These are phyloP conservation scores for Avena atlantica DNA, from an alignment of 176 grass and related monocot species.

Conservation along the genomic window DNA sequence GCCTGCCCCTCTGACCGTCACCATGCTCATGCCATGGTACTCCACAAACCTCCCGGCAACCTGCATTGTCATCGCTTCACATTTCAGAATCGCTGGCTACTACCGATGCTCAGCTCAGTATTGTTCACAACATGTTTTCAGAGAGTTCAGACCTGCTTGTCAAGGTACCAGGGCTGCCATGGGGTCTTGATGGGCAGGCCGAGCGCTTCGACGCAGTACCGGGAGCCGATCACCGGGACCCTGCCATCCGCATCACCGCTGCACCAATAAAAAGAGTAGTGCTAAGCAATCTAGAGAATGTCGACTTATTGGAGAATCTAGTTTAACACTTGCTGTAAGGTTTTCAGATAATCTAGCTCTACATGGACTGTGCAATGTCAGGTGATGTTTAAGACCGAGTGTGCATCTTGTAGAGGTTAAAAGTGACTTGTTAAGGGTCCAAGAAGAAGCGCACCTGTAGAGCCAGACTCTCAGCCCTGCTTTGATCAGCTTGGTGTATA, in stretches of 20 bases:
- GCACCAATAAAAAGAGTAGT: conserved; percentile 25
- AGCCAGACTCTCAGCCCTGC: conserved; percentile 82
- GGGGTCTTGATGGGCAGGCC: conserved; percentile 56
- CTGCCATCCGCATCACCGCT: conserved; percentile 82
- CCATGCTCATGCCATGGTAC: conserved; percentile 77
- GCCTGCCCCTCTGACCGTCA: conserved; percentile 76
- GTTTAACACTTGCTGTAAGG: not conserved
- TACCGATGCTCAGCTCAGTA: not conserved
- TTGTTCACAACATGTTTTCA: conserved; percentile 13
- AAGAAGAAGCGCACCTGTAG: conserved; percentile 67
- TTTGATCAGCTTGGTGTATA: conserved; percentile 84
- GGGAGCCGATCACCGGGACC: conserved; percentile 79
- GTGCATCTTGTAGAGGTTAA: not conserved
- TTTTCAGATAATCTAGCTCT: conserved; percentile 9
- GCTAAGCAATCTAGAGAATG: not conserved
- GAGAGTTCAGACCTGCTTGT: conserved; percentile 65
- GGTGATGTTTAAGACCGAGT: not conserved
- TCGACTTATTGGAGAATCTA: not conserved
- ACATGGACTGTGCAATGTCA: not conserved
- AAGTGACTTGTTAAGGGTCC: not conserved
- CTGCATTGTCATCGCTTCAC: conserved; percentile 34
- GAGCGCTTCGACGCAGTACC: conserved; percentile 78
- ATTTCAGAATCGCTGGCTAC: not conserved
- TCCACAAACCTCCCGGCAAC: conserved; percentile 86
- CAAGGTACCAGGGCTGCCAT: conserved; percentile 77